Evolutionary conservation across 495 filamentous ascomycete species (phyloP).

Genomic region (Aspergillus ostianus): DNA sequence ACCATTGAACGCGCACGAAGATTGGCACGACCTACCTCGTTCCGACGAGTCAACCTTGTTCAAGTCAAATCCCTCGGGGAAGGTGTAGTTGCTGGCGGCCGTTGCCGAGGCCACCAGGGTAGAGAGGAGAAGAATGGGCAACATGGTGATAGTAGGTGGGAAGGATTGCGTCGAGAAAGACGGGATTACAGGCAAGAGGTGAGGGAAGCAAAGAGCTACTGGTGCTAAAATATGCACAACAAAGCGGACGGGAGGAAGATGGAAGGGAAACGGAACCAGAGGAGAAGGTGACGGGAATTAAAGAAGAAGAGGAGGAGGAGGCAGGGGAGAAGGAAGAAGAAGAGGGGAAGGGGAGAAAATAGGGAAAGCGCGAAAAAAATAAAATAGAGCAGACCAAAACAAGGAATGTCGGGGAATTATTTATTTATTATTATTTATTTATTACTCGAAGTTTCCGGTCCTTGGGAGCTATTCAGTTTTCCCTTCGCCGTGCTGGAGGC

Average conservation of each 20-base stretch:
- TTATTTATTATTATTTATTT: conserved; percentile 1
- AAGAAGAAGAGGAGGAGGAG: conserved; percentile 5
- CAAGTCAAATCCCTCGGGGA: conserved; percentile 42
- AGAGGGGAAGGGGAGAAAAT: conserved; percentile 22
- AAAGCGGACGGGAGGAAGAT: conserved; percentile 16
- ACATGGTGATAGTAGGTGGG: conserved; percentile 30
- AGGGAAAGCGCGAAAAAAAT: conserved; percentile 13
- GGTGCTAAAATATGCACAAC: not conserved
- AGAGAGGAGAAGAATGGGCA: conserved; percentile 34
- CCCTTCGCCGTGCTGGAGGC: not conserved
- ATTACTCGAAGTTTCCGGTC: not conserved
- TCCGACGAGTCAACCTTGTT: conserved; percentile 25
- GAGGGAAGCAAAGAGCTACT: conserved; percentile 1
- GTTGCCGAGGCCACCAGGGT: conserved; percentile 30
- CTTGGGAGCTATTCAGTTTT: not conserved
- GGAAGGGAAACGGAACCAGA: conserved; percentile 7
- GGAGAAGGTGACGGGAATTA: conserved; percentile 8
- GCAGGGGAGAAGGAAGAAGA: conserved; percentile 16
- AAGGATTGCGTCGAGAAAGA: conserved; percentile 1
- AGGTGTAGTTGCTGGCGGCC: conserved; percentile 31
- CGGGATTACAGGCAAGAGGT: conserved; percentile 3
- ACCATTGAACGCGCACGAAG: not conserved
- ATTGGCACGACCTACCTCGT: conserved; percentile 23
- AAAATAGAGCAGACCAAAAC: conserved; percentile 1
- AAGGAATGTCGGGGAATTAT: conserved; percentile 8